Evolutionary conservation across 192 early-diverging fungal genomes (phyloP), one percentile per base, ranked within the genome.

Genomic region (Dispira simplex): DNA sequence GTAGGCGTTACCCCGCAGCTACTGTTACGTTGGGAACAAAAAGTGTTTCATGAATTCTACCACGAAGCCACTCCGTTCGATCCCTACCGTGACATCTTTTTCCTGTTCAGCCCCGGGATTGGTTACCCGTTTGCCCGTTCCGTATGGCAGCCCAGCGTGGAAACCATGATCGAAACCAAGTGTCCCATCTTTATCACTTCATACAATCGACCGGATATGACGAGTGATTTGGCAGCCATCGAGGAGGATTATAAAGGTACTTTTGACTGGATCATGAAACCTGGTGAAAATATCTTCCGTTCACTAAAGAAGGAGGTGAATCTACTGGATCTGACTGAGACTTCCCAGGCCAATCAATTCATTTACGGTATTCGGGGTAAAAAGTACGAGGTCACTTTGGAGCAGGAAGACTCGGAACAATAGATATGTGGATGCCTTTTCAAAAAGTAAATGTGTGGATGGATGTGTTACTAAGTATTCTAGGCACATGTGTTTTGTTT

Each of bases 321-420:
- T 47, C 69, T 85, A 65, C 70, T 79, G 27, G 86, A 90, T 68
- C 70, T 90, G 64, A 70, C 84, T 57, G 81, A 88, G 62, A 79
- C 76, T 54, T 81, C 85, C 13, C 82, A 81, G 64, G 80, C 85
- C 55, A 90, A 90, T 70, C 87, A 85, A 84, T 86, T 85, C 26
- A 83, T 90, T 63, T 90, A 84, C 73, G 85, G 81, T 39, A 81
- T 90, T 67, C 81, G 88, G 60, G 88, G 86, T 51, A 87, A 88
- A 71, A 77, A 80, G 46, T 90, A 90, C 75, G 88, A 90, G 71
- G 84, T 90, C 9, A 77, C 68, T 20, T 56, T 56, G 32, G 32
- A 39, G 32, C 32, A 39, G 32, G 32, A 39, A 39, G 32, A 39
- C 6, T 39, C 32, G 3, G 32, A 39, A 39, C 32, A 39, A 39